Base-by-base conservation (phyloP, 192 early-diverging fungal species). In the Coemansia javaensis region DNA sequence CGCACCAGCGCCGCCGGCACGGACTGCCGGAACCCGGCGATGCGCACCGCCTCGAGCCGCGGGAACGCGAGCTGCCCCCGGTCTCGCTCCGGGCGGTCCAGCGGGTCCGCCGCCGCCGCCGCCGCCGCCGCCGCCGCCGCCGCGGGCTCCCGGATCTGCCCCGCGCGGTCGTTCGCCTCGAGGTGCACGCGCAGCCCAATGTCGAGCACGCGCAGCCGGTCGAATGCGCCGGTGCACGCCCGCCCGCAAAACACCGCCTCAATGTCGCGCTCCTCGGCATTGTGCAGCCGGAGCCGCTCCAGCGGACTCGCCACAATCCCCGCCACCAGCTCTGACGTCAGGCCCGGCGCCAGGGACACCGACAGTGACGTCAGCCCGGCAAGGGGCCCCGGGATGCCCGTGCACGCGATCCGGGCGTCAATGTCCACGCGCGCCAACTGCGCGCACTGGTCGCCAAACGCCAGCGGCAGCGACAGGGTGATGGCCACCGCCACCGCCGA, bases 321-420 rank as follows among this genome's bases (percentile, higher is more conserved):
- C 24, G 53, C 49, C 49, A 65, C 34, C 27, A 37, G 34, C 34
- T 49, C 35, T n/a, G 16, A 14, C 8, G 44, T 6, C 16, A 34
- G 33, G 23, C 18, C 15, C 55, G 13, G 47, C 45, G 39, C 36
- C 7, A 64, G 38, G 10, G 61, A 45, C 37, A 64, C 11, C 1
- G 53, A 32, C 37, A 64, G 47, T 7, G 61, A 49, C 5, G 61
- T 64, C 28, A 64, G 61, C 27, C 37, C 42, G 1, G 61, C 48
- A 1, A 56, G 33, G 0, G 25, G 28, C 3, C 34, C 22, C 11
- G 53, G 53, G 13, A 64, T 41, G 18, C 44, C 44, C 23, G 42
- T 37, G 44, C 61, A 64, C 23, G 30, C 27, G 28, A 64, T 50
- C 22, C 45, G 53, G 17, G 32, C 40, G 18, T 56, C 44, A 24